These are phyloP conservation scores for Sphenostylis stenocarpa DNA, from an alignment of 306 rosid species.

Conservation along the genomic window DNA sequence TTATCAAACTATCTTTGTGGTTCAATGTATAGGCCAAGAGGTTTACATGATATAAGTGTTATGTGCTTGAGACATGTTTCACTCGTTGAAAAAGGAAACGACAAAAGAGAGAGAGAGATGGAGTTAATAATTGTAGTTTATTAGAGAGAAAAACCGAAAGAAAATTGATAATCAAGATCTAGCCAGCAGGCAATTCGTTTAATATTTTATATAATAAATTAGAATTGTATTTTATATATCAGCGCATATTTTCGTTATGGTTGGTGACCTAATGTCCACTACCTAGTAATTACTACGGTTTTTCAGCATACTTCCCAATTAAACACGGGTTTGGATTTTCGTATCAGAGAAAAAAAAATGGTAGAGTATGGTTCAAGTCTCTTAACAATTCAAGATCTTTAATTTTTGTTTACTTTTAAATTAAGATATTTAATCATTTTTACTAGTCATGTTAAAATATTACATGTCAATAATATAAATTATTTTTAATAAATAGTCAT, in stretches of 20 bases:
- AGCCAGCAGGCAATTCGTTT: not conserved
- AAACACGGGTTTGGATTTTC: not conserved
- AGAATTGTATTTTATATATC: not conserved
- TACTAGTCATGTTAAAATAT: too few relatives aligned
- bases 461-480: not conserved
- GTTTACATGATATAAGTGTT: not conserved
- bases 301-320: not conserved
- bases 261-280: conserved; percentile 22
- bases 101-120: not conserved
- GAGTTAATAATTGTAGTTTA: not conserved
- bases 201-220: not conserved
- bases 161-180: not conserved
- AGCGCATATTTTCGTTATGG: not conserved
- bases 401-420: not conserved
- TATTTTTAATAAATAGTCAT: too few relatives aligned
- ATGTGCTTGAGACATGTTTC: not conserved
- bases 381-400: not conserved
- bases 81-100: not conserved
- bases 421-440: too few relatives aligned
- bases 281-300: not conserved
- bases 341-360: not conserved
- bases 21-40: not conserved
- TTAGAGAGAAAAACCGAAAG: not conserved
- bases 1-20: not conserved
- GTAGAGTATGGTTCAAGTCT: not conserved